Conservation (phyloP, 306 rosid species). For the Mimosa pudica region DNA sequence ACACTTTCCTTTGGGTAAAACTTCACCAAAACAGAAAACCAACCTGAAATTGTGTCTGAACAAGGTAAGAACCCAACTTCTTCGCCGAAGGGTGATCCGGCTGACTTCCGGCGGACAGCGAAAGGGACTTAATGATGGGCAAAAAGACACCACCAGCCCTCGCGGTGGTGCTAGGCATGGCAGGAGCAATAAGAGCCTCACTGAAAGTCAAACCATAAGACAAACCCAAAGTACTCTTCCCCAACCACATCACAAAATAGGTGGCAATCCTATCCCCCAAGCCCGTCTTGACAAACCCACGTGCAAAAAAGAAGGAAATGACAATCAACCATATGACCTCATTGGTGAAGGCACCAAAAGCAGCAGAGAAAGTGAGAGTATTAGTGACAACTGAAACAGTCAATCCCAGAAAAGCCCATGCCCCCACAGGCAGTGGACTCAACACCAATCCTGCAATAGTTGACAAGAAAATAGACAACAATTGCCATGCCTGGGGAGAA, state of each 20-base stretch:
- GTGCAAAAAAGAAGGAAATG: constrained; percentile 93
- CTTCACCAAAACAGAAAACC: background rate
- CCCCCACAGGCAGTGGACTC: constrained; percentile 92
- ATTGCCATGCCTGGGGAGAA: constrained; percentile 80
- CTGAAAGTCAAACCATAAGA: constrained; percentile 87
- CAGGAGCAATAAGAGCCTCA: constrained; percentile 89
- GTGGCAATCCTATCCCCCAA: constrained; percentile 91
- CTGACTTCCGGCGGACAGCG: constrained; percentile 82
- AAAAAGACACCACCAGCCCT: constrained; percentile 95
- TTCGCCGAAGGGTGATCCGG: constrained; percentile 59
- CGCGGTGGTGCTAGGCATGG: constrained; percentile 98
- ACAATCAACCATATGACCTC: constrained; percentile 97
- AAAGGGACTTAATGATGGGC: constrained; percentile 84
- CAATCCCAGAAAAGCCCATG: constrained; percentile 89
- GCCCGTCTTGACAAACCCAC: constrained; percentile 95
- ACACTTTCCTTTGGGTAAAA: background rate
- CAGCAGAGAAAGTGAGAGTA: constrained; percentile 68
- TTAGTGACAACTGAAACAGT: constrained; percentile 64
- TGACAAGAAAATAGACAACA: constrained; percentile 81
- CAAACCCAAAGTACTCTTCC: constrained; percentile 84
- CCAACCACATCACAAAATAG: constrained; percentile 84
- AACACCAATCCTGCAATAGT: constrained; percentile 88
- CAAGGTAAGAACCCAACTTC: constrained; percentile 80
- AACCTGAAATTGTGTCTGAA: constrained; percentile 94
- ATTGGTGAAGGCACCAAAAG: constrained; percentile 83